A percentile compares a stretch with the other conserved stretches of the same genome.
Conservation (phyloP, 139 green algal genomes). For the Eudorina sp. region DNA sequence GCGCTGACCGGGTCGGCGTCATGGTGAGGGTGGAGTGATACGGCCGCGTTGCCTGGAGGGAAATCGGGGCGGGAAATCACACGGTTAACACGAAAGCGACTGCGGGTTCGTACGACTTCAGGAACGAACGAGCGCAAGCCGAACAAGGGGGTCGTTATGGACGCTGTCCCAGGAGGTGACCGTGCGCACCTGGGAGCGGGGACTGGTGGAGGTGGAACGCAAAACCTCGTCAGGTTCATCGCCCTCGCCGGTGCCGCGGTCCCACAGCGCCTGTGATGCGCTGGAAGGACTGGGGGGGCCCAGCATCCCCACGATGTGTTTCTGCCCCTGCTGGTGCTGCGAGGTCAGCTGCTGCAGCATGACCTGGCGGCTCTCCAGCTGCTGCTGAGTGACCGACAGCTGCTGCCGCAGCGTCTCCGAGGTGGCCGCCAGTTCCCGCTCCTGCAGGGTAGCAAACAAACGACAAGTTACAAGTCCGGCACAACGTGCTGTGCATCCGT, state of each 20-base stretch:
- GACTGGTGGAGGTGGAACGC: constrained; percentile 10
- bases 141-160: not conserved
- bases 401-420: constrained; percentile 33
- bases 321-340: constrained; percentile 11
- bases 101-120: not conserved
- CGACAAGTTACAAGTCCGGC: no score
- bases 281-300: not conserved
- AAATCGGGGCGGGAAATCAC: not conserved
- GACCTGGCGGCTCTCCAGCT: constrained; percentile 34
- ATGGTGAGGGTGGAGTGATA: constrained; percentile 28
- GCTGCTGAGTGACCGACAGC: constrained; percentile 35
- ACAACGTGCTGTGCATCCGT: no score
- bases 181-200: constrained; percentile 2
- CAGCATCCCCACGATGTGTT: not conserved
- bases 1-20: not conserved
- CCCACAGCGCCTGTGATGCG: not conserved
- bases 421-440: constrained; percentile 21
- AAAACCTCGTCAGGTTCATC: not conserved
- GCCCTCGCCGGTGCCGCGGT: not conserved
- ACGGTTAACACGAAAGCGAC: not conserved
- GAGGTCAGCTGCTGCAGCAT: constrained; percentile 35
- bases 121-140: not conserved
- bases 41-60: constrained; percentile 15
- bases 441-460: no score
- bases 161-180: not conserved